Percentiles rank a stretch among this genome's conserved stretches.
These are phyloP conservation scores for Kwoniella europaea DNA, from an alignment of 768 basidiomycete genomes.

Conservation along the genomic window DNA sequence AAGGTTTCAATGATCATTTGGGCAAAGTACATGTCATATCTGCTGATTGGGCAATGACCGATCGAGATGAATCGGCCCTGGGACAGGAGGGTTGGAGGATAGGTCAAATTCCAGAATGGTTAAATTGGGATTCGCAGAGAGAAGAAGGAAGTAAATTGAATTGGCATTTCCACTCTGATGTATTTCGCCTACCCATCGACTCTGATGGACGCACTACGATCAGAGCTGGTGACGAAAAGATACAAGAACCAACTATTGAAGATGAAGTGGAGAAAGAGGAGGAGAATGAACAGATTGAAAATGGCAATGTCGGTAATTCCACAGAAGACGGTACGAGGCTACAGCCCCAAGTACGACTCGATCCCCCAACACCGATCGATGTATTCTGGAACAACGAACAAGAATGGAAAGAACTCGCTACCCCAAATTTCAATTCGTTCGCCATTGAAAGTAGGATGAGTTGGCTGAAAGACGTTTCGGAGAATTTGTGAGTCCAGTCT, in stretches of 20 bases:
- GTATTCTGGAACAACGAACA: conserved; percentile 26
- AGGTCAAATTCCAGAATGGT: conserved; percentile 54
- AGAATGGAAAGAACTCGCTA: conserved; percentile 39
- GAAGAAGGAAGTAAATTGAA: conserved; percentile 8
- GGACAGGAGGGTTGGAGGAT: conserved; percentile 22
- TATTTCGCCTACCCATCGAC: conserved; percentile 39
- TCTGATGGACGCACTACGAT: neutral
- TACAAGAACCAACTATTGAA: neutral
- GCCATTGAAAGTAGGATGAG: conserved; percentile 50
- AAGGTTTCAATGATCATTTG: conserved; percentile 21
- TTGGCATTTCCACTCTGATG: conserved; percentile 56
- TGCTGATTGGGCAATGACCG: conserved; percentile 35
- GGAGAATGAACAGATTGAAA: conserved; percentile 7
- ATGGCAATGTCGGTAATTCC: neutral
- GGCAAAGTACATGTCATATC: conserved; percentile 50
- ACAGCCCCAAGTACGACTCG: neutral
- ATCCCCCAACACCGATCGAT: conserved; percentile 6
- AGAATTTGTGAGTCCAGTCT: conserved; percentile 44
- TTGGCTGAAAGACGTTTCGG: conserved; percentile 47
- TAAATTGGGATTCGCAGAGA: conserved; percentile 32
- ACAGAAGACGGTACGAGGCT: neutral
- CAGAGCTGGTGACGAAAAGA: conserved; percentile 4
- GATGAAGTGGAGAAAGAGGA: neutral
- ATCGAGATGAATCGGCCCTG: conserved; percentile 1
- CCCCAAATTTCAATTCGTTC: conserved; percentile 55